Percentiles rank a stretch among this genome's conserved stretches.
These are phyloP conservation scores for Ordospora pajunii DNA, from an alignment of 371 early-diverging fungal genomes.

Conservation along the genomic window DNA sequence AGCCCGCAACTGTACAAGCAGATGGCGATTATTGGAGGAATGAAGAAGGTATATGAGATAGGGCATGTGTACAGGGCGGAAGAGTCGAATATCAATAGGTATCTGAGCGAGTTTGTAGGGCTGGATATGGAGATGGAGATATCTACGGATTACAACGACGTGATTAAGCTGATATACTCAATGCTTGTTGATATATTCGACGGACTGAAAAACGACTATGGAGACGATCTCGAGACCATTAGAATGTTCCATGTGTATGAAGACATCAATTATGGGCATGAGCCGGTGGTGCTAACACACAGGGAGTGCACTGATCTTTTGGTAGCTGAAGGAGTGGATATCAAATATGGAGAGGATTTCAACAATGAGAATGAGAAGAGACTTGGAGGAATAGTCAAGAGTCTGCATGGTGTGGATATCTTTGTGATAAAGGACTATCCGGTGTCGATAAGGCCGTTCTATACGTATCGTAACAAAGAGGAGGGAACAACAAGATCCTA, in stretches of 20 bases:
- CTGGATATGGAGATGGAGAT: constrained; percentile 99
- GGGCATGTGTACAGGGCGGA: constrained; percentile 99
- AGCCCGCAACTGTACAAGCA: constrained; percentile 99
- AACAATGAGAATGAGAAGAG: constrained; percentile 79
- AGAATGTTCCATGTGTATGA: constrained; percentile 80
- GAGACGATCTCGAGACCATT: constrained; percentile 73
- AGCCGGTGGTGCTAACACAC: constrained; percentile 76
- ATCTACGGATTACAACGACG: constrained; percentile 90
- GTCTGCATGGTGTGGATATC: constrained; percentile 89
- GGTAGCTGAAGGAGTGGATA: constrained; percentile 74
- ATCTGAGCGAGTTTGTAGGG: constrained; percentile 97
- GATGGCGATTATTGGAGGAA: constrained; percentile 92
- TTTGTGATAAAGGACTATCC: constrained; percentile 99
- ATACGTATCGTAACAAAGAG: constrained; percentile 82
- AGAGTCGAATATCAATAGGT: constrained; percentile 90
- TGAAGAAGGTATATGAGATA: constrained; percentile 94
- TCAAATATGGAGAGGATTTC: constrained; percentile 67
- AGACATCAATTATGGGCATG: constrained; percentile 72
- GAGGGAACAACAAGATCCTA: constrained; percentile 82
- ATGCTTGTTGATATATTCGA: constrained; percentile 81
- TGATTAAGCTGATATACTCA: constrained; percentile 76
- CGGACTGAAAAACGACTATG: constrained; percentile 70
- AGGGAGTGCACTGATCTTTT: constrained; percentile 81
- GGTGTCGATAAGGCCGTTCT: constrained; percentile 84
- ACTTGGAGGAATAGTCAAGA: constrained; percentile 81